Conservation (phyloP, 257 asterid genomes). For the Galeopsis tetrahit region DNA sequence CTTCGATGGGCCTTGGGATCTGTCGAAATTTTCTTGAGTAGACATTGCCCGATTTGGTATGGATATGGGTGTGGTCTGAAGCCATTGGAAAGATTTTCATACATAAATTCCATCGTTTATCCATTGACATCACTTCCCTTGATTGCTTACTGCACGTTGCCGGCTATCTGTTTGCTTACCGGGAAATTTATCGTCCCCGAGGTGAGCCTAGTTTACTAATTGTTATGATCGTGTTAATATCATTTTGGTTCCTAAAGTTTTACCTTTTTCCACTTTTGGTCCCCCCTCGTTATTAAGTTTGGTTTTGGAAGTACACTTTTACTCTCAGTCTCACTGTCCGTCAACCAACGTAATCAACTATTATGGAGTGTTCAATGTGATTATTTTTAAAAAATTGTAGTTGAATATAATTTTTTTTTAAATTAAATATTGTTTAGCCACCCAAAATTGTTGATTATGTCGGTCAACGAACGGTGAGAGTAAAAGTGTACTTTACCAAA, state of each 20-base stretch:
- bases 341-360: no score
- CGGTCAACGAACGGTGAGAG: neutral
- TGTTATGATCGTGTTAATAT: neutral
- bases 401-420: no score
- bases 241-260: neutral
- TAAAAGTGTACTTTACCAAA: neutral
- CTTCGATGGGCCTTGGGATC: constrained; percentile 99
- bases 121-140: constrained; percentile 92
- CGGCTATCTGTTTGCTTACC: constrained; percentile 92
- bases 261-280: no score
- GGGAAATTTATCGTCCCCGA: constrained; percentile 93
- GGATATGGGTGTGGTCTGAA: constrained; percentile 96
- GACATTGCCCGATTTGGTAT: constrained; percentile 97
- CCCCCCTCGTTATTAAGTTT: no score
- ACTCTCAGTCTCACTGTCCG: no score
- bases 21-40: constrained; percentile 85
- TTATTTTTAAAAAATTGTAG: no score
- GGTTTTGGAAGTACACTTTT: no score
- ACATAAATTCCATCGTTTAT: constrained; percentile 87
- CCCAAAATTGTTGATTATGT: neutral
- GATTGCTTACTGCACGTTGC: constrained; percentile 85
- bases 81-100: constrained; percentile 92
- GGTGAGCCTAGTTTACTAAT: constrained; percentile 48
- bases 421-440: neutral
- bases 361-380: no score